Evolutionary conservation across 371 early-diverging fungal species (phyloP).

Genomic region (Apophysomyces variabilis): DNA sequence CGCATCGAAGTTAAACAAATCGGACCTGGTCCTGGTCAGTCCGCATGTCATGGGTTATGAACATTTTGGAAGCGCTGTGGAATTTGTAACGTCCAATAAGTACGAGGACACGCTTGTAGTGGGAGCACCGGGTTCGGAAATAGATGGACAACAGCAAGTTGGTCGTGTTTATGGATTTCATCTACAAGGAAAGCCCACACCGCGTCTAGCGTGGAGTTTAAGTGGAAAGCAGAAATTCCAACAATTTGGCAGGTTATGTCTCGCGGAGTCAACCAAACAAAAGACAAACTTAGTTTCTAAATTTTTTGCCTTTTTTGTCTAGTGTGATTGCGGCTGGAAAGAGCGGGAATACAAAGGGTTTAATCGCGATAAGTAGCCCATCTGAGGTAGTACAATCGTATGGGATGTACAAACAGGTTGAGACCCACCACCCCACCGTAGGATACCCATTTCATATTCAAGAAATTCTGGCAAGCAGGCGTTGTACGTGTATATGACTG

Average conservation of each 20-base stretch:
- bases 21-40: constrained; percentile 25
- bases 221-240: constrained; percentile 43
- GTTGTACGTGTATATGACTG: constrained; percentile 42
- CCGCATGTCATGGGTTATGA: constrained; percentile 29
- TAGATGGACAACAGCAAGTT: constrained; percentile 23
- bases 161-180: constrained; percentile 51
- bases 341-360: constrained; percentile 15
- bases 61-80: constrained; percentile 42
- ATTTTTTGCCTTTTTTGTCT: not conserved
- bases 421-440: not conserved
- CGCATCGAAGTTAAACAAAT: constrained; percentile 15
- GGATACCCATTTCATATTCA: constrained; percentile 15
- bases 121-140: constrained; percentile 40
- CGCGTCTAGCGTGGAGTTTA: constrained; percentile 35
- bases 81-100: constrained; percentile 8
- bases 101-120: constrained; percentile 24
- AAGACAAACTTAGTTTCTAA: not conserved
- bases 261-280: not conserved
- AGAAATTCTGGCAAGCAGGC: constrained; percentile 50
- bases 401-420: not conserved
- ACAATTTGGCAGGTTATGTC: constrained; percentile 51
- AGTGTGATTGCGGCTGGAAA: constrained; percentile 11
- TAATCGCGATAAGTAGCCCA: constrained; percentile 38
- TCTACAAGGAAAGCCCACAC: not conserved
- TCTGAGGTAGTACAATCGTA: constrained; percentile 31